Percentiles rank a stretch among this genome's conserved stretches.
Conservation (phyloP, 495 filamentous ascomycete genomes). For the Aspergillus bertholletiae region DNA sequence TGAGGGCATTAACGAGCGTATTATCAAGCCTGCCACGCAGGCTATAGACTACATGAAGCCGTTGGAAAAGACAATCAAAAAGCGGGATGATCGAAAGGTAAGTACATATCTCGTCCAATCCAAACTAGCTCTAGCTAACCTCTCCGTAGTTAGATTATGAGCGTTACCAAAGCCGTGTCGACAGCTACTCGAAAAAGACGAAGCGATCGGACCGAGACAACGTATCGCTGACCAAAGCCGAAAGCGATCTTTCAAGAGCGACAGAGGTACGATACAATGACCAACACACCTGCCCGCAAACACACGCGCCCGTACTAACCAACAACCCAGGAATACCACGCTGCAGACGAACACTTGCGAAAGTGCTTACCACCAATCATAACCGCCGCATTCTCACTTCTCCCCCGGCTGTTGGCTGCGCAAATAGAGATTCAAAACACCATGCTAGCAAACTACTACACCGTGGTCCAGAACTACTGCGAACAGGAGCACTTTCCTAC, state of each 20-base stretch:
- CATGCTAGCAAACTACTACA: conserved; percentile 82
- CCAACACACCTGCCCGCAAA: neutral
- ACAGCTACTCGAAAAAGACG: conserved; percentile 66
- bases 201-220: conserved; percentile 77
- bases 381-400: conserved; percentile 67
- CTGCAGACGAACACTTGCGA: conserved; percentile 78
- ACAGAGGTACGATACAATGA: conserved; percentile 58
- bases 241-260: conserved; percentile 65
- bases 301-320: neutral
- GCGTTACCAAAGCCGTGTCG: conserved; percentile 69
- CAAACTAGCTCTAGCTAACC: neutral
- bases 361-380: conserved; percentile 73
- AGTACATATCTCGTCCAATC: neutral
- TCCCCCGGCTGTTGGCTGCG: conserved; percentile 70
- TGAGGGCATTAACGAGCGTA: conserved; percentile 62
- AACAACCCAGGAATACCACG: conserved; percentile 63
- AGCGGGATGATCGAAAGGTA: conserved; percentile 80
- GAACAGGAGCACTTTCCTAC: conserved; percentile 67
- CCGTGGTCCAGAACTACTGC: conserved; percentile 74
- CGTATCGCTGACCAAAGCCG: conserved; percentile 67
- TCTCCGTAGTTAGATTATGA: conserved; percentile 68
- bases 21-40: conserved; percentile 69
- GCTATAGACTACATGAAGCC: conserved; percentile 70
- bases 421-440: conserved; percentile 82
- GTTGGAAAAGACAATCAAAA: conserved; percentile 88